phyloP scores from a whole-genome alignment of 2,329 filamentous ascomycete genomes.

The Colletotrichum shisoi region DNA sequence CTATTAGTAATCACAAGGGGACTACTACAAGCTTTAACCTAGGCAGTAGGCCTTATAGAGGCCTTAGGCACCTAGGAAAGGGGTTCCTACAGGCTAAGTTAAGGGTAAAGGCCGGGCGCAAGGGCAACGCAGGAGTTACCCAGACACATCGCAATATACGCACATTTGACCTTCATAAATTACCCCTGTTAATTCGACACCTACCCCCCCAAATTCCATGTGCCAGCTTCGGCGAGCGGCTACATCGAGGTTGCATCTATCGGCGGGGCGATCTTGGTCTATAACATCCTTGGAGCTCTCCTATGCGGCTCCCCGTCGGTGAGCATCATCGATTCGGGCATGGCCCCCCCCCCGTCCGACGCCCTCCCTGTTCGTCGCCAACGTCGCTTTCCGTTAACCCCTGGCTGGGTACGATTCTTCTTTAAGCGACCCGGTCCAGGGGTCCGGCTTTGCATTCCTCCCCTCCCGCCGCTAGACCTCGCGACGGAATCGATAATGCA shows the following conservation, averaged over 20 bases:
- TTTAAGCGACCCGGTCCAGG: background rate
- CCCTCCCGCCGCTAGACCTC: background rate
- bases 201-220: background rate
- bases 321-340: conserved; percentile 7
- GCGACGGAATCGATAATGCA: background rate
- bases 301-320: conserved; percentile 32
- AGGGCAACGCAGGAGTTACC: too few species aligned
- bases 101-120: too few species aligned
- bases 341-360: too few species aligned
- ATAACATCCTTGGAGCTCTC: background rate
- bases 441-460: background rate
- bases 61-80: too few species aligned
- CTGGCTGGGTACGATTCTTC: background rate
- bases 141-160: too few species aligned
- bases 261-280: conserved; percentile 18
- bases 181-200: too few species aligned
- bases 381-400: background rate
- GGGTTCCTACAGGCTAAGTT: too few species aligned
- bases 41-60: too few species aligned
- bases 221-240: conserved; percentile 20
- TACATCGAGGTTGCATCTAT: conserved; percentile 14
- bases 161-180: too few species aligned
- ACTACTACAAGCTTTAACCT: too few species aligned
- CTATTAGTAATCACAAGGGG: too few species aligned
- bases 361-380: background rate